Base-by-base conservation (phyloP, 352 stramenopile species). In the Pythium aphanidermatum region DNA sequence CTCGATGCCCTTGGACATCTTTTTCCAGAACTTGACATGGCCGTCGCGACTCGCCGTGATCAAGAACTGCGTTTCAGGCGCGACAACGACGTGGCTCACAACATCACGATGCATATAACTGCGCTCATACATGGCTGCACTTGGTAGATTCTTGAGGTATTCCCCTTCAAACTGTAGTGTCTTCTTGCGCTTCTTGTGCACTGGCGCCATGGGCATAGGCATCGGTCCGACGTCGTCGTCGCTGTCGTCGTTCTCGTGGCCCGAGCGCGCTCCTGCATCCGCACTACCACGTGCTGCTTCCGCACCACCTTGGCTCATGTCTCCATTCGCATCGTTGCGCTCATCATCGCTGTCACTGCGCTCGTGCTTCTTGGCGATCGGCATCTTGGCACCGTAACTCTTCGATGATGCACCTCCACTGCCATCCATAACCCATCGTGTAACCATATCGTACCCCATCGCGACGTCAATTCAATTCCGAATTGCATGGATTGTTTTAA, bases 21-120 rank as follows among this genome's bases (percentile, higher is more conserved):
- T 98, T 66, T 99, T 99, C 97, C 97, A 99, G 62, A 99, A 99
- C 63, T 99, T 99, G 16, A 99, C 87, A 51, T 98, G 86, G 7
- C 96, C 97, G 67, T 99, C 96, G 24, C 67, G 56, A 32, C 85
- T 98, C 2, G 83, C 96, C 3, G 96, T 99, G 10, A 99, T 63
- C 5, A 99, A 46, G 49, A 99, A 99, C 44, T 98, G 95, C 54
- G 96, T 97, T 55, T 92, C 75, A 2, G 72, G 70, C 2, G 89
- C 91, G 21, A 97, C 83, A 6, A 84, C 59, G 9, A 92, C 80
- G 58, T 98, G 93, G 20, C 88, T 98, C 10, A 99, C 92, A 2
- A 87, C 75, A 36, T 93, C 74, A 20, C 94, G 92, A 69, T 99
- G 97, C 92, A 99, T 99, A 74, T 98, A 99, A 39, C 87, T 97